Percentiles rank a stretch among this genome's conserved stretches.
Conservation (phyloP, 1,284 basidiomycete species). For the Sanghuangporus baumii region DNA sequence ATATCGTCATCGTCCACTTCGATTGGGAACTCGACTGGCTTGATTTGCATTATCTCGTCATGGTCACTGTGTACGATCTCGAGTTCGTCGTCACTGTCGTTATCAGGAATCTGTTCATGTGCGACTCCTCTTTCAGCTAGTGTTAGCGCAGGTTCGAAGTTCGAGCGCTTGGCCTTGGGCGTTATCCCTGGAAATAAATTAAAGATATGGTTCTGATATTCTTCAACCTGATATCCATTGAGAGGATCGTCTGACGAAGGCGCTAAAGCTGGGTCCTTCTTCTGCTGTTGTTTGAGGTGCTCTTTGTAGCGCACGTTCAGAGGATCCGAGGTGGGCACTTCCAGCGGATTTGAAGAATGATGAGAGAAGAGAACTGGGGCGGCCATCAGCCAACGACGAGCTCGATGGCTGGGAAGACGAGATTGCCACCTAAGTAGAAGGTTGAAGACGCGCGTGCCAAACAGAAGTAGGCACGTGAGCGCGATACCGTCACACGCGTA, state of each 20-base stretch:
- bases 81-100: conserved; percentile 47
- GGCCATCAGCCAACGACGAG: conserved; percentile 22
- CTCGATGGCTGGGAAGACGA: not conserved
- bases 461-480: not conserved
- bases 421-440: not conserved
- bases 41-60: conserved; percentile 1
- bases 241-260: conserved; percentile 48
- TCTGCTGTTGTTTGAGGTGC: conserved; percentile 31
- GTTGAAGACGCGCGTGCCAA: conserved; percentile 3
- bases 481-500: not conserved
- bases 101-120: conserved; percentile 30
- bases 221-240: conserved; percentile 29
- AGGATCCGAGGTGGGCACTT: conserved; percentile 59
- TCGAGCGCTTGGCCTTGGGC: not conserved
- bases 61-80: conserved; percentile 24
- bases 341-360: conserved; percentile 75
- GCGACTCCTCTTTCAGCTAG: conserved; percentile 26
- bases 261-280: conserved; percentile 23
- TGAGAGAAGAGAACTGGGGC: conserved; percentile 49
- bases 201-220: conserved; percentile 49
- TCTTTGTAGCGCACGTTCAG: conserved; percentile 44
- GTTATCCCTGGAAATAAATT: conserved; percentile 11
- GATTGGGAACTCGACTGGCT: not conserved
- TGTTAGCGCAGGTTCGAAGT: not conserved
- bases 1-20: conserved; percentile 24